Evolutionary conservation across 2,329 filamentous ascomycete species (phyloP).

Genomic region (Neofusicoccum ribis): DNA sequence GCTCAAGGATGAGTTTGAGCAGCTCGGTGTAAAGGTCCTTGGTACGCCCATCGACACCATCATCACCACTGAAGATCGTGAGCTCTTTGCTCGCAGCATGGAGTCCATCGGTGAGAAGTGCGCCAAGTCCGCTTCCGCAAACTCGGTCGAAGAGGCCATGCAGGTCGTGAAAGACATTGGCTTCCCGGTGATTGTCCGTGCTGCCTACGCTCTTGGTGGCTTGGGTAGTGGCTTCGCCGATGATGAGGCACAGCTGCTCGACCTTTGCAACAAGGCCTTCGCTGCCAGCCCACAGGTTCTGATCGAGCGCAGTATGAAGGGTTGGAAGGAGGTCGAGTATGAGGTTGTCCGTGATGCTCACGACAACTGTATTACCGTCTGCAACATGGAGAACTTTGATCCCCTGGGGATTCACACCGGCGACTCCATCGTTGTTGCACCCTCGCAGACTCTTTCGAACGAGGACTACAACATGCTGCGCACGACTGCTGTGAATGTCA

Average conservation of each 20-base stretch:
- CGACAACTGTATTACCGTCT: slow-evolving; percentile 99
- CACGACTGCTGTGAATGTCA: slow-evolving; percentile 94
- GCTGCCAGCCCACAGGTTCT: slow-evolving; percentile 93
- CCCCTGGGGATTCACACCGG: slow-evolving; percentile 97
- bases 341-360: slow-evolving; percentile 94
- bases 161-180: slow-evolving; percentile 86
- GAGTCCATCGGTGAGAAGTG: slow-evolving; percentile 98
- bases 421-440: slow-evolving; percentile 96
- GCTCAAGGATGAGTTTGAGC: slow-evolving; percentile 94
- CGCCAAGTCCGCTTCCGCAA: slow-evolving; percentile 93
- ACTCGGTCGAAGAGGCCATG: slow-evolving; percentile 83
- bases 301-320: slow-evolving; percentile 98
- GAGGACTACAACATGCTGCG: slow-evolving; percentile 99
- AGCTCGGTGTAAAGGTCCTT: slow-evolving; percentile 87
- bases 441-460: slow-evolving; percentile 93
- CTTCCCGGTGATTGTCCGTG: slow-evolving; percentile 95
- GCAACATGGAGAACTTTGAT: slow-evolving; percentile 99
- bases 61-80: slow-evolving; percentile 96
- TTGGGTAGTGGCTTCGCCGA: slow-evolving; percentile 95
- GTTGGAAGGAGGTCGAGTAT: slow-evolving; percentile 99
- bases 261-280: slow-evolving; percentile 92
- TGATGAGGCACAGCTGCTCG: slow-evolving; percentile 76
- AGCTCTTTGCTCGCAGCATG: slow-evolving; percentile 97
- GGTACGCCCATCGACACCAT: slow-evolving; percentile 97
- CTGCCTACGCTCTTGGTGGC: slow-evolving; percentile 92